Percentiles rank a stretch among this genome's conserved stretches.
Conservation (phyloP, 73 alveolate genomes). For the Paramecium sonneborni region DNA sequence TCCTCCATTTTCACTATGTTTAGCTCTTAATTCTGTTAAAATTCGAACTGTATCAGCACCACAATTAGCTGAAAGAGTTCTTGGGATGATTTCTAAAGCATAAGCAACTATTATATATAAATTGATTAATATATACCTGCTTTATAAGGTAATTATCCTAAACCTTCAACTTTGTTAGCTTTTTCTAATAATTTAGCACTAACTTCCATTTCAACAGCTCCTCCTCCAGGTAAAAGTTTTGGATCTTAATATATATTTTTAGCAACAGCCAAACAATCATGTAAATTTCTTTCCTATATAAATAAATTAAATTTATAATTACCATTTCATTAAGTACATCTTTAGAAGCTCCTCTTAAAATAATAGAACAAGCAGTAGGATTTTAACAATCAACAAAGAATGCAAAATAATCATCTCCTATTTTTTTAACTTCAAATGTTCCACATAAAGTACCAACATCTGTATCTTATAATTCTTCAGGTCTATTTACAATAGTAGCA, state of each 20-base stretch:
- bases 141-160: conserved; percentile 93
- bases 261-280: conserved; percentile 97
- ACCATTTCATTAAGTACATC: conserved; percentile 96
- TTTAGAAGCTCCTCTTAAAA: conserved; percentile 98
- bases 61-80: conserved; percentile 94
- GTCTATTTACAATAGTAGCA: conserved; percentile 95
- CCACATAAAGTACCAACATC: conserved; percentile 95
- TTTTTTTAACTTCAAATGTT: conserved; percentile 89
- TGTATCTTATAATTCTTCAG: conserved; percentile 90
- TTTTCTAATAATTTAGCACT: conserved; percentile 89
- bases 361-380: conserved; percentile 97
- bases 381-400: conserved; percentile 90
- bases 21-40: conserved; percentile 97
- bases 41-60: conserved; percentile 99
- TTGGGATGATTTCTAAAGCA: conserved; percentile 98
- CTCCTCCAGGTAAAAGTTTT: conserved; percentile 99
- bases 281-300: conserved; percentile 85
- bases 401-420: conserved; percentile 97
- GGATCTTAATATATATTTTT: conserved; percentile 97
- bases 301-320: background rate
- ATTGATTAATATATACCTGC: conserved; percentile 61
- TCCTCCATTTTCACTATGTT: conserved; percentile 86
- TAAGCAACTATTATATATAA: conserved; percentile 79
- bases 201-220: conserved; percentile 99
- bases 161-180: conserved; percentile 91